These are phyloP conservation scores for Paraconiothyrium sp. DNA, from an alignment of 2,329 filamentous ascomycete genomes.

Conservation along the genomic window DNA sequence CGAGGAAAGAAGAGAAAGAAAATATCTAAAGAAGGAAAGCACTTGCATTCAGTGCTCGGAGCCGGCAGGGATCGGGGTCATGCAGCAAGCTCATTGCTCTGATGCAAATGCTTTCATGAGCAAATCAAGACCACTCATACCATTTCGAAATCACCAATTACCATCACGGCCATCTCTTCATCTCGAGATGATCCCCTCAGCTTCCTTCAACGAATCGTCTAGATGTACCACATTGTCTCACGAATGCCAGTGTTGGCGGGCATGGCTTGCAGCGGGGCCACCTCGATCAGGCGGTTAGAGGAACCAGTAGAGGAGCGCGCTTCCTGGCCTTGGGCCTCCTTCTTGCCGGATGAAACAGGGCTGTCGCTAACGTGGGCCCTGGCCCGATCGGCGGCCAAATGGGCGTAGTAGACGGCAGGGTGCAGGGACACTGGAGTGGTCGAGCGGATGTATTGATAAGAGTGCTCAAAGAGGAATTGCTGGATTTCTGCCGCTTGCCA, in stretches of 20 bases:
- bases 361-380: slow-evolving; percentile 72
- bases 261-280: slow-evolving; percentile 54
- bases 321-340: slow-evolving; percentile 42
- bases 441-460: slow-evolving; percentile 90
- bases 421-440: slow-evolving; percentile 90
- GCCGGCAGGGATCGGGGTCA: not conserved
- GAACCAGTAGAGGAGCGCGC: slow-evolving; percentile 40
- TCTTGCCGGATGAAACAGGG: slow-evolving; percentile 50
- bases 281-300: slow-evolving; percentile 41
- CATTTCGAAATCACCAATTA: not conserved
- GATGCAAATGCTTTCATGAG: not conserved
- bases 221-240: slow-evolving; percentile 62
- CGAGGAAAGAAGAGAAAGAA: not conserved
- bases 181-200: not conserved
- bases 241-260: slow-evolving; percentile 51
- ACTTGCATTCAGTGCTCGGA: not conserved
- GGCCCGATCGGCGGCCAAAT: slow-evolving; percentile 84
- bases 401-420: slow-evolving; percentile 95
- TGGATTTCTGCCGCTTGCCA: slow-evolving; percentile 76
- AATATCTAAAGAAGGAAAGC: not conserved
- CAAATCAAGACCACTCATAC: not conserved
- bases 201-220: slow-evolving; percentile 7
- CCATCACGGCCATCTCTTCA: not conserved
- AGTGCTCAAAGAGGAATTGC: slow-evolving; percentile 92
- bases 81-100: not conserved